Evolutionary conservation across 768 basidiomycete genomes (phyloP).

Genomic region (Rhodotorula diobovata): DNA sequence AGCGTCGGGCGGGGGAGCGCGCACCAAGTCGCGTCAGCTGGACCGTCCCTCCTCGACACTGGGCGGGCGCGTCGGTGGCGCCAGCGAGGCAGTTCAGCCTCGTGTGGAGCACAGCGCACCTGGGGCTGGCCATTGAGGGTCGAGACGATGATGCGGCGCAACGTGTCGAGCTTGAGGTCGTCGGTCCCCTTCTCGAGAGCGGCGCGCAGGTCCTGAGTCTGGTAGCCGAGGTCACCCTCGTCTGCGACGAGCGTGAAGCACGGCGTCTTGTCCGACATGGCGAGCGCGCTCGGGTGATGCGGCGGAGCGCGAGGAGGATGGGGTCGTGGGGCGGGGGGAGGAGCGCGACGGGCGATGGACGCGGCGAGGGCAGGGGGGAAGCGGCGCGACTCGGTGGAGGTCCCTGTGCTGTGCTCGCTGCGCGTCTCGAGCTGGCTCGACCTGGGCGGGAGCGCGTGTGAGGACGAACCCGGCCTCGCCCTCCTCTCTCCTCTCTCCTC

Average conservation of each 20-base stretch:
- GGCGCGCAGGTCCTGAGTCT: slow-evolving; percentile 38
- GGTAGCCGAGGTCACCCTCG: slow-evolving; percentile 20
- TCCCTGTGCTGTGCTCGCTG: too few relatives aligned
- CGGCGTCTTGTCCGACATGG: slow-evolving; percentile 1
- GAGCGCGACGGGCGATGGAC: not conserved
- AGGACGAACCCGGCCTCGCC: too few relatives aligned
- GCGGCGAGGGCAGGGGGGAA: too few relatives aligned
- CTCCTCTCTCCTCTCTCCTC: too few relatives aligned
- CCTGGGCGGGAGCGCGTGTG: too few relatives aligned
- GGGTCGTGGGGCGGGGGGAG: too few relatives aligned
- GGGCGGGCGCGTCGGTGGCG: not conserved
- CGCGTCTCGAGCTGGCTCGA: too few relatives aligned
- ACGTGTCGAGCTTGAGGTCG: slow-evolving; percentile 92
- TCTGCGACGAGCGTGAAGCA: slow-evolving; percentile 38
- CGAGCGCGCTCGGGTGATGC: too few relatives aligned
- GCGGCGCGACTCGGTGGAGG: too few relatives aligned
- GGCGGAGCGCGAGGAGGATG: not conserved
- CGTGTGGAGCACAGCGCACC: slow-evolving; percentile 52
- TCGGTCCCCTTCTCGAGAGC: slow-evolving; percentile 89
- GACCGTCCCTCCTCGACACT: not conserved
- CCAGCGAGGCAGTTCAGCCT: too few relatives aligned
- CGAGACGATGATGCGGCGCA: slow-evolving; percentile 85
- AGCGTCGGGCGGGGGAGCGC: not conserved
- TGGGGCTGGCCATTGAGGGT: slow-evolving; percentile 93
- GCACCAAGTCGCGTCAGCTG: not conserved